A percentile compares a stretch with the other conserved stretches of the same genome.
Conservation (phyloP, 176 grass and related monocot species). For the Musa troglodytarum region DNA sequence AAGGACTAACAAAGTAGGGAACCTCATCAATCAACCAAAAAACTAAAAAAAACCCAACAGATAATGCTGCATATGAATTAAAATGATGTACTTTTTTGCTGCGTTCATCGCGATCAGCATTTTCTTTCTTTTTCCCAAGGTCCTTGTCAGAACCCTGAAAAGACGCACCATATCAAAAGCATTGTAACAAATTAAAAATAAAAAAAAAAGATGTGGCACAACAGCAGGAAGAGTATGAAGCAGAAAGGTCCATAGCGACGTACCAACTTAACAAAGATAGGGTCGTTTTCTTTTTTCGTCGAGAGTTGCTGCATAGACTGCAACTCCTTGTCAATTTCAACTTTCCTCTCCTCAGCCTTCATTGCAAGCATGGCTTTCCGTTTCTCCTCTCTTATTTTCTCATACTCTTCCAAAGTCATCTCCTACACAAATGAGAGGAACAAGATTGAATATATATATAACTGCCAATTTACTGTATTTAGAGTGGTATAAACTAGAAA, state of each 20-base stretch:
- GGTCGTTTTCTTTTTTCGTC: slow-evolving; percentile 41
- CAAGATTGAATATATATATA: neutral
- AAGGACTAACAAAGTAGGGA: slow-evolving; percentile 30
- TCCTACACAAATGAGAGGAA: slow-evolving; percentile 32
- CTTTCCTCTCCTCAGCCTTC: slow-evolving; percentile 65
- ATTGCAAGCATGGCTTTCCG: slow-evolving; percentile 56
- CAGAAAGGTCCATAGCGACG: neutral
- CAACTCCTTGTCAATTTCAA: slow-evolving; percentile 69
- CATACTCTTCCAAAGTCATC: slow-evolving; percentile 90
- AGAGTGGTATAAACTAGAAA: neutral
- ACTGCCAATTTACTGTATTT: neutral
- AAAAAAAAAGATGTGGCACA: neutral
- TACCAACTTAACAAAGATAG: slow-evolving; percentile 74
- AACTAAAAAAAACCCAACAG: neutral
- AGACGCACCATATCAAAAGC: neutral
- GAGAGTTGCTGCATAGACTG: slow-evolving; percentile 57
- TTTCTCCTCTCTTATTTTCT: slow-evolving; percentile 71
- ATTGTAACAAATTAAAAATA: neutral
- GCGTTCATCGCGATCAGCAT: slow-evolving; percentile 39
- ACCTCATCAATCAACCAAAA: neutral
- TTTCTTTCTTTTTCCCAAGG: slow-evolving; percentile 60
- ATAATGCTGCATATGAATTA: neutral
- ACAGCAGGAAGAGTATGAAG: neutral
- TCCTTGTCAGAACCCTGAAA: slow-evolving; percentile 70
- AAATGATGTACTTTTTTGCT: slow-evolving; percentile 38